phyloP scores from a whole-genome alignment of 2,329 filamentous ascomycete species.

The Epichloe glyceriae region DNA sequence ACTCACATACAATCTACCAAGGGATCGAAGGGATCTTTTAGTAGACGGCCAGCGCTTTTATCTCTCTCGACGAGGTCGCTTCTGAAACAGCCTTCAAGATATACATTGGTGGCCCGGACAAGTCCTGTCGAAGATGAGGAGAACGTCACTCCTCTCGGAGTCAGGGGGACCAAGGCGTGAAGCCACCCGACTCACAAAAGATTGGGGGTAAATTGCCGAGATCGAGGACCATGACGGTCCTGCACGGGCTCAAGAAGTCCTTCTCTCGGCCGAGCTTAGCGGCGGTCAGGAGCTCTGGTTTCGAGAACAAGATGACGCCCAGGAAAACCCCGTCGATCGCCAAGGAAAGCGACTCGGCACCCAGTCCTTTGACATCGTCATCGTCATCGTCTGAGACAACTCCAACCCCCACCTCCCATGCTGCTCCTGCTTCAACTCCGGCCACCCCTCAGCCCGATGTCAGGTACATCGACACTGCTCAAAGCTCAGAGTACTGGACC shows the following conservation, averaged over 20 bases:
- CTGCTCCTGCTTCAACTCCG: not conserved
- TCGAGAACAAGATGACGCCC: constrained; percentile 8
- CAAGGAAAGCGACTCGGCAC: not conserved
- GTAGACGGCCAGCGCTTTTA: not conserved
- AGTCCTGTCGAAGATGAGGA: constrained; percentile 13
- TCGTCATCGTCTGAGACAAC: not conserved
- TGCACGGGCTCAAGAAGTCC: constrained; percentile 32
- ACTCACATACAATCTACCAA: not conserved
- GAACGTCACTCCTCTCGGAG: constrained; percentile 12
- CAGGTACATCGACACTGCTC: constrained; percentile 25
- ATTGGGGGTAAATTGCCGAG: constrained; percentile 23
- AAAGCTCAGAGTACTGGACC: constrained; percentile 44
- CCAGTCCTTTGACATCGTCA: not conserved
- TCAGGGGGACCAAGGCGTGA: not conserved
- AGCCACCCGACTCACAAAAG: not conserved
- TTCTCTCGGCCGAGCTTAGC: constrained; percentile 24
- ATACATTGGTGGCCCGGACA: constrained; percentile 6
- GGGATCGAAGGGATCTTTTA: not conserved
- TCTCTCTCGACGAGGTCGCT: constrained; percentile 9
- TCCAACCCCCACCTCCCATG: not conserved
- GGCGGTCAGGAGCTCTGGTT: constrained; percentile 9
- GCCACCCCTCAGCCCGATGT: constrained; percentile 12
- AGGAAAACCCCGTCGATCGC: too few species aligned
- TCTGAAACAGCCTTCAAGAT: constrained; percentile 7
- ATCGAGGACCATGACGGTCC: constrained; percentile 30